phyloP scores from a whole-genome alignment of 768 basidiomycete genomes.

The Rhodotorula kratochvilovae region DNA sequence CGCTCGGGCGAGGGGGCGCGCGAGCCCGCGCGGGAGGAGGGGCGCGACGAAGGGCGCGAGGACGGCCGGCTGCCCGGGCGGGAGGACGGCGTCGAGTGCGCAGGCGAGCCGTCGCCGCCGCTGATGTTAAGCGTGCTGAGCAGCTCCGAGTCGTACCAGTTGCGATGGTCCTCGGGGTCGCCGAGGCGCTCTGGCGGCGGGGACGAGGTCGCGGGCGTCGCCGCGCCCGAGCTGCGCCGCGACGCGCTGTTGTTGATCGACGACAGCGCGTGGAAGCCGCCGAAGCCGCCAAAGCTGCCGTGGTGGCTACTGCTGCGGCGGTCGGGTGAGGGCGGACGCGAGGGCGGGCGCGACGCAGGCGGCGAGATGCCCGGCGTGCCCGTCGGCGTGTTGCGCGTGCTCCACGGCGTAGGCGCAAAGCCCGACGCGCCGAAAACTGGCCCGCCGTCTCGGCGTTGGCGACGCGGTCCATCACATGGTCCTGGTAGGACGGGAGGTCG shows the following conservation, averaged over 20 bases:
- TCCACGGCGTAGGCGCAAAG: conserved; percentile 38
- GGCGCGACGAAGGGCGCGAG: conserved; percentile 42
- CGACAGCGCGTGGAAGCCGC: conserved; percentile 28
- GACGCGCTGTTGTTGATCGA: conserved; percentile 9
- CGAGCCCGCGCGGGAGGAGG: conserved; percentile 36
- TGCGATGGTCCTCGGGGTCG: conserved; percentile 49
- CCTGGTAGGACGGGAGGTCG: conserved; percentile 80
- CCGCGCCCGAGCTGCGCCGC: conserved; percentile 3
- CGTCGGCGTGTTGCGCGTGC: conserved; percentile 19
- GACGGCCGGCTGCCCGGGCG: conserved; percentile 46
- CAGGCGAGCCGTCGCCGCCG: conserved; percentile 42
- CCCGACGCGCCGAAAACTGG: conserved; percentile 24
- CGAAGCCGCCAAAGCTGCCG: conserved; percentile 36
- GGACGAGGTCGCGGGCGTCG: neutral
- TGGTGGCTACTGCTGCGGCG: conserved; percentile 29
- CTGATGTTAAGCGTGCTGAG: conserved; percentile 59
- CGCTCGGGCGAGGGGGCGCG: conserved; percentile 21
- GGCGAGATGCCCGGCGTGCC: conserved; percentile 34
- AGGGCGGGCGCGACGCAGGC: conserved; percentile 29
- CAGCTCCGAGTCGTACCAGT: conserved; percentile 82
- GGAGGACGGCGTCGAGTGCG: conserved; percentile 38
- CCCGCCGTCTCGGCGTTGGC: conserved; percentile 48
- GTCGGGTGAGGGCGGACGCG: conserved; percentile 28
- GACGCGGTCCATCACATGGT: conserved; percentile 85
- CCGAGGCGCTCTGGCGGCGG: conserved; percentile 4